A percentile compares a stretch with the other conserved stretches of the same genome.
phyloP scores from a whole-genome alignment of 2,329 filamentous ascomycete species.

The Fusarium coicis region DNA sequence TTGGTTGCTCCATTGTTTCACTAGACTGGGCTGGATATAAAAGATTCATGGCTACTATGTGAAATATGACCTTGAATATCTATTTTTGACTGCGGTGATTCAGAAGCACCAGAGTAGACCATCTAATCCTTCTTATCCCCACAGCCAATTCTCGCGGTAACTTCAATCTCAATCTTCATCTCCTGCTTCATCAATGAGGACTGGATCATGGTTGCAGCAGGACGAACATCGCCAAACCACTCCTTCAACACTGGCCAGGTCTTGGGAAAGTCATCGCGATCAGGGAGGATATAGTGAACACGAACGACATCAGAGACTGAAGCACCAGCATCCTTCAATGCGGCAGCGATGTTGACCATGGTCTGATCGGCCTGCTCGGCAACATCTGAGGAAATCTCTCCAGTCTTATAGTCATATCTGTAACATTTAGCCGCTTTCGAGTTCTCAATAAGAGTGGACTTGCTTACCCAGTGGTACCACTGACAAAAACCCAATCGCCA shows the following conservation, averaged over 20 bases:
- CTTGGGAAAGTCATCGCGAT: conserved; percentile 58
- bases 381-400: conserved; percentile 57
- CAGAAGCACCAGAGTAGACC: not conserved
- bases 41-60: not conserved
- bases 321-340: conserved; percentile 57
- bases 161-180: conserved; percentile 58
- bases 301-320: conserved; percentile 60
- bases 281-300: conserved; percentile 63
- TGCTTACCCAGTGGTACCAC: conserved; percentile 63
- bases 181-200: conserved; percentile 62
- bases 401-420: conserved; percentile 63
- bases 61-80: not conserved
- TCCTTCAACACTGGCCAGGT: conserved; percentile 62
- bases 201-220: conserved; percentile 66
- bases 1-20: conserved; percentile 45
- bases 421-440: not conserved
- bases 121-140: conserved; percentile 2
- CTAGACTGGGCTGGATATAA: conserved; percentile 4
- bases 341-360: conserved; percentile 58
- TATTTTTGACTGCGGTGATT: not conserved
- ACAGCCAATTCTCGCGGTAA: conserved; percentile 52
- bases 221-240: conserved; percentile 61
- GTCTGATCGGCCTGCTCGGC: conserved; percentile 62
- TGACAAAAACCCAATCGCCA: conserved; percentile 64
- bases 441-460: not conserved